A percentile compares a stretch with the other conserved stretches of the same genome.
Evolutionary conservation across 768 basidiomycete species (phyloP).

Genomic region (Boletellus emodensis): DNA sequence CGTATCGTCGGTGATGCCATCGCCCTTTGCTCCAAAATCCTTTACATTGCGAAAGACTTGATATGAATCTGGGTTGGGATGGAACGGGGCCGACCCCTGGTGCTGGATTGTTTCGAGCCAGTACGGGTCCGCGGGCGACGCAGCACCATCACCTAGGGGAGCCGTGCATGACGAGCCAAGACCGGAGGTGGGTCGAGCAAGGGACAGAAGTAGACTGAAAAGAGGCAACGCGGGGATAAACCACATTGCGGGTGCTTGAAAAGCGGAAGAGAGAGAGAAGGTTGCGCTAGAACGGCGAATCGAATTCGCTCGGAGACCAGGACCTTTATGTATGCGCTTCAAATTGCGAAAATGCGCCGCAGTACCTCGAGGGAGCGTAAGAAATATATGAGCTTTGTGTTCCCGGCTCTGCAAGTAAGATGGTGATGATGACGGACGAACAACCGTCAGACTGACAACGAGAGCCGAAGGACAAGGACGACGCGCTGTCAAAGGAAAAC

Average conservation of each 20-base stretch:
- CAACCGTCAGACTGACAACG: no score
- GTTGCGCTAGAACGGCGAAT: not conserved
- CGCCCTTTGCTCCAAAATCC: slow-evolving; percentile 48
- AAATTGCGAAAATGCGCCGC: not conserved
- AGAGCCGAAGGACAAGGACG: no score
- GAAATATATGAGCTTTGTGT: no score
- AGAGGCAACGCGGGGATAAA: slow-evolving; percentile 2
- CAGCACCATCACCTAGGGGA: slow-evolving; percentile 45
- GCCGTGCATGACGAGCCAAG: slow-evolving; percentile 44
- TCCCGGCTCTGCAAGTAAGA: no score
- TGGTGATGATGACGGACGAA: no score
- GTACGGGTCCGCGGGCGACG: slow-evolving; percentile 42
- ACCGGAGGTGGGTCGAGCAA: slow-evolving; percentile 16
- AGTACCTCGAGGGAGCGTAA: no score
- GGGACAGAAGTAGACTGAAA: slow-evolving; percentile 8
- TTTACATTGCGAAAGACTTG: slow-evolving; percentile 77
- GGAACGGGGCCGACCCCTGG: slow-evolving; percentile 64
- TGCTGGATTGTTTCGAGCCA: slow-evolving; percentile 72
- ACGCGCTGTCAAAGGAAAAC: no score
- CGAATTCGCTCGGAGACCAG: not conserved
- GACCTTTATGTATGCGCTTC: not conserved
- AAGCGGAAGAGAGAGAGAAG: no score
- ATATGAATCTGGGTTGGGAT: slow-evolving; percentile 48
- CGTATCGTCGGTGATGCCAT: slow-evolving; percentile 72
- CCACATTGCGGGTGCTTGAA: slow-evolving; percentile 8